Evolutionary conservation across 495 filamentous ascomycete genomes (phyloP).

Genomic region (Aspergillus leporis): DNA sequence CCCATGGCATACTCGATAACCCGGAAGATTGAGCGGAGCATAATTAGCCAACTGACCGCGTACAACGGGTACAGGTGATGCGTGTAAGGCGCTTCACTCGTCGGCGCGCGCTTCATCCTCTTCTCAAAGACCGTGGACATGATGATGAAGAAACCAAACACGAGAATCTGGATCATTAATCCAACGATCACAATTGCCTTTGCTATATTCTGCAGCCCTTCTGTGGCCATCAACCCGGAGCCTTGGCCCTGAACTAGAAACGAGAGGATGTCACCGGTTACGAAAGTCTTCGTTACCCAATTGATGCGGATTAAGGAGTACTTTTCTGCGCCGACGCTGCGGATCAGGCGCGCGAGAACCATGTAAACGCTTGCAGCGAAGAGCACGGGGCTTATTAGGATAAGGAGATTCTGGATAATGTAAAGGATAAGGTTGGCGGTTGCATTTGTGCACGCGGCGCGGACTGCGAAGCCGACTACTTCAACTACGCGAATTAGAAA

Average conservation of each 20-base stretch:
- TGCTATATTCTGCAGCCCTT: not conserved
- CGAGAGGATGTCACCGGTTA: slow-evolving; percentile 22
- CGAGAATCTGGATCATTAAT: slow-evolving; percentile 33
- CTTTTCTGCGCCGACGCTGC: slow-evolving; percentile 36
- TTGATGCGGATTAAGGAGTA: slow-evolving; percentile 13
- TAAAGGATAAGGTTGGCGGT: slow-evolving; percentile 26
- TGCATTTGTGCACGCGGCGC: slow-evolving; percentile 20
- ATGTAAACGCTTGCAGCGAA: slow-evolving; percentile 56
- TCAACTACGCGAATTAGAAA: slow-evolving; percentile 44
- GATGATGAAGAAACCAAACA: slow-evolving; percentile 37
- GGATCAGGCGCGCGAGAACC: slow-evolving; percentile 48
- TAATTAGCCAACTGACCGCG: slow-evolving; percentile 45
- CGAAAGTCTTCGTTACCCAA: slow-evolving; percentile 25
- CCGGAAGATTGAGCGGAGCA: slow-evolving; percentile 60
- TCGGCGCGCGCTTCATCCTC: slow-evolving; percentile 24
- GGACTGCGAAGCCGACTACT: slow-evolving; percentile 44
- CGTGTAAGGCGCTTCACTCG: slow-evolving; percentile 42
- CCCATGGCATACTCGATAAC: slow-evolving; percentile 60
- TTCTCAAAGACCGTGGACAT: slow-evolving; percentile 27
- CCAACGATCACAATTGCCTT: slow-evolving; percentile 33
- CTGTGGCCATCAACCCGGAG: slow-evolving; percentile 13
- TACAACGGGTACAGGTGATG: slow-evolving; percentile 51
- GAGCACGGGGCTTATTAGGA: slow-evolving; percentile 34
- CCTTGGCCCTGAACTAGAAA: slow-evolving; percentile 23
- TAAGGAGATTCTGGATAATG: slow-evolving; percentile 31